Evolutionary conservation across 1,139 yeast species (phyloP).

Genomic region (Wickerhamomyces sp.): DNA sequence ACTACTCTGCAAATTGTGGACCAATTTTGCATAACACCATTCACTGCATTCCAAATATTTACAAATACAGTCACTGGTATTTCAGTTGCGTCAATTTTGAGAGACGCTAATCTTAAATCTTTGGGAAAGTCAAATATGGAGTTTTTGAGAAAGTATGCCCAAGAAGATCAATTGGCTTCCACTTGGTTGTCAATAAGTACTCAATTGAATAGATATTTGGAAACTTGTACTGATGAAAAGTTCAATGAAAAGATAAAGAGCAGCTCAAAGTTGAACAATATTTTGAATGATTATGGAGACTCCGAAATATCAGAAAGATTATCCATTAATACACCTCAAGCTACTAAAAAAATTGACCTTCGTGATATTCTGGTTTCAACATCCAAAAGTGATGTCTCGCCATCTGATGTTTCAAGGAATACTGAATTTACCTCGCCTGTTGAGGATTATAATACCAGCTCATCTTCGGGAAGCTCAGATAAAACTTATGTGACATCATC

Average conservation of each 20-base stretch:
- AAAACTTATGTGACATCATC: not conserved
- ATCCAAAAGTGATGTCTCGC: conserved; percentile 3
- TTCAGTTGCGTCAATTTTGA: conserved; percentile 13
- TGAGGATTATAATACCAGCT: not conserved
- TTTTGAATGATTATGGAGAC: conserved; percentile 14
- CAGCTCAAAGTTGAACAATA: conserved; percentile 8
- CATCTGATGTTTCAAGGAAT: conserved; percentile 1
- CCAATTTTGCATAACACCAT: conserved; percentile 36
- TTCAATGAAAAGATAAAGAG: conserved; percentile 4
- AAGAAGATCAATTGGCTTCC: conserved; percentile 7
- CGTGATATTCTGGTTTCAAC: conserved; percentile 14
- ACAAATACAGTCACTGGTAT: conserved; percentile 34
- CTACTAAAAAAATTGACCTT: conserved; percentile 8
- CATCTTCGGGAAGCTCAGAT: not conserved
- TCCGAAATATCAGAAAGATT: conserved; percentile 10
- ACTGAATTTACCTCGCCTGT: not conserved
- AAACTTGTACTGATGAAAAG: conserved; percentile 1
- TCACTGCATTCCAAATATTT: conserved; percentile 36
- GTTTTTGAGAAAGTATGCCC: conserved; percentile 1
- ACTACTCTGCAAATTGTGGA: conserved; percentile 24
- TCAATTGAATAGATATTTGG: conserved; percentile 10
- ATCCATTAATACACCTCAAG: conserved; percentile 8
- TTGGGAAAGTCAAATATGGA: conserved; percentile 7
- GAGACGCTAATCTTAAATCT: conserved; percentile 3
- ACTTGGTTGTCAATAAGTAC: conserved; percentile 9